Evolutionary conservation across 805 yeast genomes (phyloP).

Genomic region (Saccharomycopsis sp.): DNA sequence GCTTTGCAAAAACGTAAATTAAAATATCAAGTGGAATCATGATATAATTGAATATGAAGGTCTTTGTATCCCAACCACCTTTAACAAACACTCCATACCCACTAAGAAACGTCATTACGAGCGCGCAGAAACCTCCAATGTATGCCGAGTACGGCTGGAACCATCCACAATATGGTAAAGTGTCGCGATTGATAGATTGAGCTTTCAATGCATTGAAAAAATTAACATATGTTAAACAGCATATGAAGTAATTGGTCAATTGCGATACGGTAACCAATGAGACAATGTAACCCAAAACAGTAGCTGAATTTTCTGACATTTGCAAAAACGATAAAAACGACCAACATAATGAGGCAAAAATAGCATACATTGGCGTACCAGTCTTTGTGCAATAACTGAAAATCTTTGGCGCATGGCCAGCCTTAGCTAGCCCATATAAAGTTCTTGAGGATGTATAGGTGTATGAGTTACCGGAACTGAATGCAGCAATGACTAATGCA

Average conservation of each 20-base stretch:
- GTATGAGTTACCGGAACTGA: slow-evolving; percentile 80
- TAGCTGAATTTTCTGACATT: slow-evolving; percentile 48
- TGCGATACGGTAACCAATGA: slow-evolving; percentile 67
- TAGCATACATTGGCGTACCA: slow-evolving; percentile 66
- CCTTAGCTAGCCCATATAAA: slow-evolving; percentile 60
- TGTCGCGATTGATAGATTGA: slow-evolving; percentile 42
- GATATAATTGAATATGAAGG: slow-evolving; percentile 63
- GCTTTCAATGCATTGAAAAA: slow-evolving; percentile 53
- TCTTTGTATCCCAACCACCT: slow-evolving; percentile 54
- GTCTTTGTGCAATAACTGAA: slow-evolving; percentile 53
- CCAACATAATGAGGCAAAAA: slow-evolving; percentile 46
- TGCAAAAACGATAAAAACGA: slow-evolving; percentile 62
- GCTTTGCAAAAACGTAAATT: slow-evolving; percentile 46
- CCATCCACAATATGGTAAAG: slow-evolving; percentile 40
- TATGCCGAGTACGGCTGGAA: slow-evolving; percentile 53
- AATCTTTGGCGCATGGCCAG: slow-evolving; percentile 66
- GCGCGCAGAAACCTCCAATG: slow-evolving; percentile 39
- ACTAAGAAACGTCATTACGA: slow-evolving; percentile 48
- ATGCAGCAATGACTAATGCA: slow-evolving; percentile 64
- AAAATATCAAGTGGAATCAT: slow-evolving; percentile 55
- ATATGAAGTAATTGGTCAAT: slow-evolving; percentile 50
- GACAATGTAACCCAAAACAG: slow-evolving; percentile 66
- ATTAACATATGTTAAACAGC: slow-evolving; percentile 51
- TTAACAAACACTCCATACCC: slow-evolving; percentile 70
- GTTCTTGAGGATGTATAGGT: slow-evolving; percentile 66